phyloP scores from a whole-genome alignment of 1,139 yeast species.

The Saccharomycopsis hybrid region DNA sequence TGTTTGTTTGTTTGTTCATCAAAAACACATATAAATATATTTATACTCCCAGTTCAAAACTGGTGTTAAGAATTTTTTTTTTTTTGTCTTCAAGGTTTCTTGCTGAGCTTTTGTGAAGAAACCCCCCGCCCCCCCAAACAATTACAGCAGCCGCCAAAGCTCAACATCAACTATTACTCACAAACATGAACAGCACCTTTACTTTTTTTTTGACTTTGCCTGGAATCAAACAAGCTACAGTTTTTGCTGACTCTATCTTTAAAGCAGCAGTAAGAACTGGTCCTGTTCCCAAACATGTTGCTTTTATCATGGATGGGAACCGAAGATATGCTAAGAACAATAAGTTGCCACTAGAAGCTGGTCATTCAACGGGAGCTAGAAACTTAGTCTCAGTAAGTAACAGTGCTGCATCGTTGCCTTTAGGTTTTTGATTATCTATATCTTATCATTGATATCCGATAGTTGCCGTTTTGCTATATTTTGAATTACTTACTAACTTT shows the following conservation, averaged over 20 bases:
- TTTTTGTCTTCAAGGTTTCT: no score
- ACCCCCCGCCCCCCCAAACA: no score
- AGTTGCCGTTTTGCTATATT: no score
- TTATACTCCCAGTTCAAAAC: no score
- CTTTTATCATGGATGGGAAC: slow-evolving; percentile 96
- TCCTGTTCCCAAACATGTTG: slow-evolving; percentile 80
- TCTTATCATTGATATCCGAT: not conserved
- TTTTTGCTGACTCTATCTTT: slow-evolving; percentile 28
- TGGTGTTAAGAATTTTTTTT: no score
- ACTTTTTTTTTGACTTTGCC: not conserved
- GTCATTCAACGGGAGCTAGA: slow-evolving; percentile 86
- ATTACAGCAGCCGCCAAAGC: no score
- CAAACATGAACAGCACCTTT: no score
- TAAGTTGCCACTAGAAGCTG: slow-evolving; percentile 67
- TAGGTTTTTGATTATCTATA: not conserved
- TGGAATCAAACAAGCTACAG: not conserved
- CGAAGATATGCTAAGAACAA: slow-evolving; percentile 72
- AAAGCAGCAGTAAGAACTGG: slow-evolving; percentile 60
- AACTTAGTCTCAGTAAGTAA: slow-evolving; percentile 45
- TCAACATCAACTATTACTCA: no score
- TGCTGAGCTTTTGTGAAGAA: no score
- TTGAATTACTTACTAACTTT: no score
- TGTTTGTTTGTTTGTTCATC: no score
- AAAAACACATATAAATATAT: no score
- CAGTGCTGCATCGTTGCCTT: not conserved